Evolutionary conservation across 2,329 filamentous ascomycete genomes (phyloP), one percentile per base, ranked within the genome.

Genomic region (Pseudopyricularia cyperi): DNA sequence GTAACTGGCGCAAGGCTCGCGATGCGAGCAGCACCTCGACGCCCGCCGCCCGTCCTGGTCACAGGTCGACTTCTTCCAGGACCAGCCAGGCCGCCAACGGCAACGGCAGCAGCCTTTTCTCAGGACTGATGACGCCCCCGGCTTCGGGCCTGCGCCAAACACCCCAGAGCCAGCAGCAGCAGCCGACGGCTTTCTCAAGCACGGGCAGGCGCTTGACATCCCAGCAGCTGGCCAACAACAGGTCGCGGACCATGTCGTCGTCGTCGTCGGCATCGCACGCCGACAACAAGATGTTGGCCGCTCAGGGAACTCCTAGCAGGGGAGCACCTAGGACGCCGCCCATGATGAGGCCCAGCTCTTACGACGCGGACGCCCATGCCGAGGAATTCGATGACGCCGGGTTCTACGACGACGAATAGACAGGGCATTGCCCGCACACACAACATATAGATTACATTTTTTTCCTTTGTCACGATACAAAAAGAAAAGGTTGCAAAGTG

Each of bases 91-190:
- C 71, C 4, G 73, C 81, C 1, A 74, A 79, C 52, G n/a, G n/a
- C n/a, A n/a, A n/a, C n/a, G n/a, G n/a, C n/a, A 79, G 63, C 61
- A 69, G 74, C 48, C 83, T 89, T 55, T 73, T 90, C 19, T 84
- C 84, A 1, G 90, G 90, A 1, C 79, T 95, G 22, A 75, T 96
- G 73, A 96, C 91, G 1, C 90, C 91, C n/a, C 91, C 90, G 4
- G 81, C 85, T 30, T 89, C 86, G 4, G 80, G 81, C 52, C 66
- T 85, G 48, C 83, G 86, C 44, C 80, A 80, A 57, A 79, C 76
- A 3, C 76, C 80, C 0, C 69, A 65, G 71, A 52, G 61, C 63
- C 35, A 67, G 59, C 56, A 63, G 65, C 53, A 17, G 51, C 56
- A 82, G 57, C 77, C 80, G 3, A 82, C 79, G 0, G 79, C 80